A percentile compares a stretch with the other conserved stretches of the same genome.
Evolutionary conservation across 768 basidiomycete species (phyloP).

Genomic region (Obba rivulosa): DNA sequence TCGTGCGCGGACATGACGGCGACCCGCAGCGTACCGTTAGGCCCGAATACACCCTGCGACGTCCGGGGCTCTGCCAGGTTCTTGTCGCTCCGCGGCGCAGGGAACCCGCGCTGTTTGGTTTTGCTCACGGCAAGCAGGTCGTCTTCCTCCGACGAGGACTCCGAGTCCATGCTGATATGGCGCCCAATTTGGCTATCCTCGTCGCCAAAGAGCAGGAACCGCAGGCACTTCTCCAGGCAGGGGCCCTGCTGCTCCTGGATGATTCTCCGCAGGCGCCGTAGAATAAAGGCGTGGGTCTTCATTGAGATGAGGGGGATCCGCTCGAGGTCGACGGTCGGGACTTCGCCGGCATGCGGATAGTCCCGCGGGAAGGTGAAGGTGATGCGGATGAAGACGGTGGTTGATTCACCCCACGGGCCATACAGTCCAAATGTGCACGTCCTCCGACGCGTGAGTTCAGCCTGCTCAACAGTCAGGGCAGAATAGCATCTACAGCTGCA

Average conservation of each 20-base stretch:
- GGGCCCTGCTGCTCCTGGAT: slow-evolving; percentile 73
- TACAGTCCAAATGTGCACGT: slow-evolving; percentile 83
- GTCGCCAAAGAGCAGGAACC: slow-evolving; percentile 71
- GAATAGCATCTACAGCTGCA: too few species aligned
- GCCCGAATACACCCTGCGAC: slow-evolving; percentile 85
- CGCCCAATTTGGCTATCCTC: slow-evolving; percentile 38
- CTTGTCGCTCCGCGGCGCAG: slow-evolving; percentile 58
- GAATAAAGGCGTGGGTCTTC: slow-evolving; percentile 71
- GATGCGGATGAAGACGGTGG: slow-evolving; percentile 80
- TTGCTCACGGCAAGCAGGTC: slow-evolving; percentile 28
- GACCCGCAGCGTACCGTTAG: slow-evolving; percentile 55
- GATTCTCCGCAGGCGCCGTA: slow-evolving; percentile 59
- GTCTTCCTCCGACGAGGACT: slow-evolving; percentile 66
- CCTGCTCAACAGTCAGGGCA: slow-evolving; percentile 36
- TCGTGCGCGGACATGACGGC: neutral
- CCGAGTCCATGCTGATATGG: slow-evolving; percentile 42
- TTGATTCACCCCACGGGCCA: slow-evolving; percentile 87
- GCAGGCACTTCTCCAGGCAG: slow-evolving; percentile 78
- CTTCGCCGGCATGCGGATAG: slow-evolving; percentile 63
- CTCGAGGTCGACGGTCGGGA: slow-evolving; percentile 77
- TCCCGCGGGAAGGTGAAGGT: slow-evolving; percentile 84
- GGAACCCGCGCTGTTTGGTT: slow-evolving; percentile 45
- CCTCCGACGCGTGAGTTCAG: slow-evolving; percentile 65
- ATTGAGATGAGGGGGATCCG: slow-evolving; percentile 75
- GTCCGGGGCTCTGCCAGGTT: slow-evolving; percentile 82